Evolutionary conservation across 2,329 filamentous ascomycete species (phyloP).

Genomic region (Colletotrichum eremochloae): DNA sequence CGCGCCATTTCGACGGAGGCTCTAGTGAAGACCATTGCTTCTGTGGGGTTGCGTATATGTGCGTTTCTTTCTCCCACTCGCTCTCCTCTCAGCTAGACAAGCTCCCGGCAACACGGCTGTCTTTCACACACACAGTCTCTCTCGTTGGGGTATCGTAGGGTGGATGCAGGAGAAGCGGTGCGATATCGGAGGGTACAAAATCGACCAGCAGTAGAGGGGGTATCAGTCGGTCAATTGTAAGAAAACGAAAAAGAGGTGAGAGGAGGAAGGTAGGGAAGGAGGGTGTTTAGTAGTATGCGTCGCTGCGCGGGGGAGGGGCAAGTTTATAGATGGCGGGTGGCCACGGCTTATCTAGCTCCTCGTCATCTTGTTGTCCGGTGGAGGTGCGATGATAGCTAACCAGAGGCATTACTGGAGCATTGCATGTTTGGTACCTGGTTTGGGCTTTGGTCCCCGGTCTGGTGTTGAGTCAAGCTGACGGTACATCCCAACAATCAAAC

Average conservation of each 20-base stretch:
- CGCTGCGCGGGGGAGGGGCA: constrained; percentile 27
- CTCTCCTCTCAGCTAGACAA: not conserved
- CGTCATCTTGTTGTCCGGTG: constrained; percentile 6
- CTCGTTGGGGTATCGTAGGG: not conserved
- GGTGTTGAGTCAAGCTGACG: constrained; percentile 30
- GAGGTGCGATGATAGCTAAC: constrained; percentile 17
- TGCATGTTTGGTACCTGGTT: constrained; percentile 11
- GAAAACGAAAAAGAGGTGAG: not conserved
- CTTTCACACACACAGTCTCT: not conserved
- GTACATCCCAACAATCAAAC: constrained; percentile 26
- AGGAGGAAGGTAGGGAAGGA: not conserved
- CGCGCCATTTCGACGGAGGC: constrained; percentile 34
- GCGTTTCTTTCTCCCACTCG: not conserved
- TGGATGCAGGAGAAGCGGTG: not conserved
- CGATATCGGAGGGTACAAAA: constrained; percentile 33
- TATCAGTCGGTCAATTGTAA: constrained; percentile 29
- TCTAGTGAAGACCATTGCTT: constrained; percentile 39
- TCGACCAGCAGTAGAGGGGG: not conserved
- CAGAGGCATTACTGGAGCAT: constrained; percentile 6
- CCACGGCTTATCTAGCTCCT: constrained; percentile 39
- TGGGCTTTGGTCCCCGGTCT: constrained; percentile 29
- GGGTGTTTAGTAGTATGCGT: not conserved
- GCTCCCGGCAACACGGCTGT: not conserved
- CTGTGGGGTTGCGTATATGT: not conserved
- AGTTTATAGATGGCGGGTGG: constrained; percentile 42